Evolutionary conservation across 2,329 filamentous ascomycete genomes (phyloP).

Genomic region (Scedosporium boydii): DNA sequence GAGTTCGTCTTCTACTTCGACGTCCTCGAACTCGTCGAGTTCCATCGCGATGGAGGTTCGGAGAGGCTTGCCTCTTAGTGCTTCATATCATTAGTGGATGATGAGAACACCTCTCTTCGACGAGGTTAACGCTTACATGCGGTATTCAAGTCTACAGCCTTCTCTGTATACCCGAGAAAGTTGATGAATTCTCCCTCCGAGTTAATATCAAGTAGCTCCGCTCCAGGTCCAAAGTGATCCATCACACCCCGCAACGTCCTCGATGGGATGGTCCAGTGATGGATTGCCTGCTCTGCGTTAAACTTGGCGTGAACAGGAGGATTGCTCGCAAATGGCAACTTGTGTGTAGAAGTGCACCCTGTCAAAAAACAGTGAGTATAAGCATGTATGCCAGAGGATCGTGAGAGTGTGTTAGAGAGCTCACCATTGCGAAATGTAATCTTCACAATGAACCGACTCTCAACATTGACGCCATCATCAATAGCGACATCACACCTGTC

Average conservation of each 20-base stretch:
- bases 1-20: slow-evolving; percentile 63
- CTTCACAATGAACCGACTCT: slow-evolving; percentile 65
- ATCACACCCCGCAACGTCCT: slow-evolving; percentile 63
- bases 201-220: slow-evolving; percentile 72
- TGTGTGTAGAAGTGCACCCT: slow-evolving; percentile 70
- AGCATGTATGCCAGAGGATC: background rate
- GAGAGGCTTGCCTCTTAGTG: slow-evolving; percentile 69
- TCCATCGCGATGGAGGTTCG: slow-evolving; percentile 73
- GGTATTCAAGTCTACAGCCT: slow-evolving; percentile 54
- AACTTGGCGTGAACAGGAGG: slow-evolving; percentile 72
- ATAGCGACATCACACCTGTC: slow-evolving; percentile 67
- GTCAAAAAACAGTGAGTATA: background rate
- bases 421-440: slow-evolving; percentile 64
- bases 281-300: slow-evolving; percentile 53
- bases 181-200: slow-evolving; percentile 64
- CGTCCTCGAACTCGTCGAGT: slow-evolving; percentile 66
- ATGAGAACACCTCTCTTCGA: background rate
- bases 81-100: slow-evolving; percentile 27
- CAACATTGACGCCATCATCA: slow-evolving; percentile 59
- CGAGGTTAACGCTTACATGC: slow-evolving; percentile 9
- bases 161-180: slow-evolving; percentile 76
- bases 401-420: background rate
- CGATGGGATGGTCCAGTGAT: slow-evolving; percentile 65
- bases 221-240: slow-evolving; percentile 72
- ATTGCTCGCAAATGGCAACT: slow-evolving; percentile 63